Conservation (phyloP, 768 basidiomycete species). For the Asterophora parasitica region DNA sequence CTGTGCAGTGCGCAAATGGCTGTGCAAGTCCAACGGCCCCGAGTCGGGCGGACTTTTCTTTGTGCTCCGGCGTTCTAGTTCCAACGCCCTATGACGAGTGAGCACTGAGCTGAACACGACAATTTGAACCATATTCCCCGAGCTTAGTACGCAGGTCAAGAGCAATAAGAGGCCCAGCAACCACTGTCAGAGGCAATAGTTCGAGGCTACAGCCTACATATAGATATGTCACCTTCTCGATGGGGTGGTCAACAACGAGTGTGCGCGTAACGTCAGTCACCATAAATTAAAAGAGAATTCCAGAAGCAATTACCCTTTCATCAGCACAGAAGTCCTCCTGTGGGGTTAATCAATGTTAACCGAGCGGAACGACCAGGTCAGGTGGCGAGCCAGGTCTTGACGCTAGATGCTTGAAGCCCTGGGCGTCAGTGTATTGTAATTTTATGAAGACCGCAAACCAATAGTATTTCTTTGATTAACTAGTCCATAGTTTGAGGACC, state of each 20-base stretch:
- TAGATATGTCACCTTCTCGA: no score
- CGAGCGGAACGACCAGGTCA: neutral
- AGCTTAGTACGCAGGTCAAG: neutral
- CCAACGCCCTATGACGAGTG: no score
- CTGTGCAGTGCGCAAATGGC: neutral
- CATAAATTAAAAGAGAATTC: constrained; percentile 1
- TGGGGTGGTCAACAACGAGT: no score
- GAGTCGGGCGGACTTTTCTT: constrained; percentile 8
- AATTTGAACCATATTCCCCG: no score
- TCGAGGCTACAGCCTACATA: neutral
- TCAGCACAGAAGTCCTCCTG: neutral
- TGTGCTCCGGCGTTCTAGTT: constrained; percentile 4
- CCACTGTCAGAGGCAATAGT: neutral
- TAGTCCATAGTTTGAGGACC: no score
- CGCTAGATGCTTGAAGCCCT: no score
- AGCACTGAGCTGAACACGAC: no score
- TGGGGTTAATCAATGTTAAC: neutral
- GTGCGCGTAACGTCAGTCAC: neutral
- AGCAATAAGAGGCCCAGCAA: constrained; percentile 2
- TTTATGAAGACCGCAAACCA: no score
- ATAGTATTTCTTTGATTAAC: no score
- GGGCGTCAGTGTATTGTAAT: no score
- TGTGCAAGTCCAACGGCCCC: constrained; percentile 11
- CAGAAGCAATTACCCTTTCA: constrained; percentile 7
- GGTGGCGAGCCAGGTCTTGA: neutral